Evolutionary conservation across 2,329 filamentous ascomycete species (phyloP).

Genomic region (Ceratocystis ficicola): DNA sequence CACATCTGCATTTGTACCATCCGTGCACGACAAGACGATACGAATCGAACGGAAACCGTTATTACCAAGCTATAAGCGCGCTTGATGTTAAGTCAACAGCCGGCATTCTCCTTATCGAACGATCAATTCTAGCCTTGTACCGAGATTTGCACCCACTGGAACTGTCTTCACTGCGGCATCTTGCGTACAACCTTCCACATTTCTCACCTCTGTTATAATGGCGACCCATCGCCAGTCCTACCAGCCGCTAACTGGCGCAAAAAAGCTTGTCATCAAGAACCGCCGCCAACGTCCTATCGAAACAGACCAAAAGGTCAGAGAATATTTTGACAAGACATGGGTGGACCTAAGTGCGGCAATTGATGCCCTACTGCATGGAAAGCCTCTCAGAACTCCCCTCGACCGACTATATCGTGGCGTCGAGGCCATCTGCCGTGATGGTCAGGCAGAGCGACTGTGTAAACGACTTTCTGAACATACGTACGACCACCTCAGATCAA

Average conservation of each 20-base stretch:
- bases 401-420: slow-evolving; percentile 84
- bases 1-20: not conserved
- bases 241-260: slow-evolving; percentile 63
- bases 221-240: not conserved
- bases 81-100: not conserved
- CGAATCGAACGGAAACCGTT: not conserved
- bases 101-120: not conserved
- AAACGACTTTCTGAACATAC: slow-evolving; percentile 53
- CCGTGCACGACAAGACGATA: not conserved
- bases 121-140: not conserved
- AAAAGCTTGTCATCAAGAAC: slow-evolving; percentile 90
- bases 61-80: not conserved
- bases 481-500: slow-evolving; percentile 52
- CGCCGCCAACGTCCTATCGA: slow-evolving; percentile 46
- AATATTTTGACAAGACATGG: slow-evolving; percentile 69
- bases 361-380: slow-evolving; percentile 55
- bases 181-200: not conserved
- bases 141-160: not conserved
- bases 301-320: slow-evolving; percentile 46
- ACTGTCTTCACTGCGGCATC: not conserved
- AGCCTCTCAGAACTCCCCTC: slow-evolving; percentile 56
- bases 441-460: slow-evolving; percentile 56
- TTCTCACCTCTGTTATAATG: not conserved
- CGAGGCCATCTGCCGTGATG: slow-evolving; percentile 79
- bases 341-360: slow-evolving; percentile 62